A percentile compares a stretch with the other conserved stretches of the same genome.
Evolutionary conservation across 2,329 filamentous ascomycete species (phyloP).

Genomic region (Colletotrichum zoysiae): DNA sequence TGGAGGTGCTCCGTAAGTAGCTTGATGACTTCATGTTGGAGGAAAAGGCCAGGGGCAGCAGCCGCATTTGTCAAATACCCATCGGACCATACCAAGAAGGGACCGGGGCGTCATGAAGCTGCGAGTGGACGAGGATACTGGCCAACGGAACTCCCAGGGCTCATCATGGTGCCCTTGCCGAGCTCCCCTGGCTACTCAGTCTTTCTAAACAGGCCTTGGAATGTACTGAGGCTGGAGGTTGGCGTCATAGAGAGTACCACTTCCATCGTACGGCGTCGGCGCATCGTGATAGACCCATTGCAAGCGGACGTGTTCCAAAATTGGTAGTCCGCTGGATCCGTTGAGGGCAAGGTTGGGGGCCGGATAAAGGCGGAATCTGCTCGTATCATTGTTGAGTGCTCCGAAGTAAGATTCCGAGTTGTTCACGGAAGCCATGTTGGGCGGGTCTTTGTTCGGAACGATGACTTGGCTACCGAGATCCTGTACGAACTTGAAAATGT

Average conservation of each 20-base stretch:
- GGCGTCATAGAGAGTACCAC: constrained; percentile 58
- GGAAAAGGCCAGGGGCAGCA: background rate
- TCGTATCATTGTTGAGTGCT: constrained; percentile 52
- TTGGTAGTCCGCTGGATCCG: constrained; percentile 57
- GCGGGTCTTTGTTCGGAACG: constrained; percentile 53
- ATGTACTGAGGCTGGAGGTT: constrained; percentile 56
- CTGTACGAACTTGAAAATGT: constrained; percentile 57
- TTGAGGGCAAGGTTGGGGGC: constrained; percentile 57
- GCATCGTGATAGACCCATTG: constrained; percentile 49
- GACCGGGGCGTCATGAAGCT: background rate
- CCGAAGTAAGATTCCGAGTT: constrained; percentile 59
- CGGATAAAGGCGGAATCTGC: constrained; percentile 51
- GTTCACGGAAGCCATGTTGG: constrained; percentile 51
- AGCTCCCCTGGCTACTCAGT: background rate
- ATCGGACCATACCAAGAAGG: too few relatives aligned
- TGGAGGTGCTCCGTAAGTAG: too few relatives aligned
- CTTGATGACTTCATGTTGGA: background rate
- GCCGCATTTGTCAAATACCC: background rate
- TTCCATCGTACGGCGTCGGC: constrained; percentile 61
- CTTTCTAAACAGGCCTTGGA: constrained; percentile 42
- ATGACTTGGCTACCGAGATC: constrained; percentile 50
- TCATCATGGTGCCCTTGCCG: background rate
- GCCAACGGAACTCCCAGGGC: background rate
- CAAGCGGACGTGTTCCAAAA: constrained; percentile 51
- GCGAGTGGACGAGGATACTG: background rate